A percentile compares a stretch with the other conserved stretches of the same genome.
These are phyloP conservation scores for Colletotrichum graminicola DNA, from an alignment of 2,329 filamentous ascomycete genomes.

Conservation along the genomic window DNA sequence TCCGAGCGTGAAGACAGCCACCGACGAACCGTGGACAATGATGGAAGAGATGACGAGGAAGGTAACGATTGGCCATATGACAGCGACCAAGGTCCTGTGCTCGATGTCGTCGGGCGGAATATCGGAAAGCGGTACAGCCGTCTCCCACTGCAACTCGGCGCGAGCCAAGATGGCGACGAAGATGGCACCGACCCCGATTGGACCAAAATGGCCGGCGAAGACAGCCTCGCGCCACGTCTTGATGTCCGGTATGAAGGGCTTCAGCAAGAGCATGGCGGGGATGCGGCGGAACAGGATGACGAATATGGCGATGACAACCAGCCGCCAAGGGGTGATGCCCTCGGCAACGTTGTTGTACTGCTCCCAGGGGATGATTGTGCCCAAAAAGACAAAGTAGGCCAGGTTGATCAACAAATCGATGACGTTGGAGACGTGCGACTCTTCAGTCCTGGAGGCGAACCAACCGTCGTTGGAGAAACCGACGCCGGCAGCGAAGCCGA, in stretches of 20 bases:
- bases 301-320: slow-evolving; percentile 93
- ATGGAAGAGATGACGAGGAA: slow-evolving; percentile 97
- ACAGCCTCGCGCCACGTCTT: slow-evolving; percentile 98
- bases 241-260: slow-evolving; percentile 94
- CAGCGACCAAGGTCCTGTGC: slow-evolving; percentile 78
- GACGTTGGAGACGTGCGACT: slow-evolving; percentile 98
- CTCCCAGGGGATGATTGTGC: slow-evolving; percentile 96
- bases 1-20: slow-evolving; percentile 96
- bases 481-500: slow-evolving; percentile 96
- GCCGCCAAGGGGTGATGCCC: slow-evolving; percentile 86
- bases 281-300: slow-evolving; percentile 97
- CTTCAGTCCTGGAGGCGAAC: slow-evolving; percentile 98
- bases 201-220: slow-evolving; percentile 97
- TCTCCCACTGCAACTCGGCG: slow-evolving; percentile 85
- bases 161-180: slow-evolving; percentile 94
- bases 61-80: slow-evolving; percentile 96
- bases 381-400: slow-evolving; percentile 98
- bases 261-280: slow-evolving; percentile 91
- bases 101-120: slow-evolving; percentile 67
- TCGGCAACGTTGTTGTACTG: slow-evolving; percentile 83
- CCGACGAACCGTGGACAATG: slow-evolving; percentile 95
- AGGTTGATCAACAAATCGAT: slow-evolving; percentile 97
- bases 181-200: slow-evolving; percentile 96
- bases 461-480: slow-evolving; percentile 99
- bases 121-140: slow-evolving; percentile 78